Conservation (phyloP, 1,139 yeast genomes). For the Debaryomyces psychrophilus region DNA sequence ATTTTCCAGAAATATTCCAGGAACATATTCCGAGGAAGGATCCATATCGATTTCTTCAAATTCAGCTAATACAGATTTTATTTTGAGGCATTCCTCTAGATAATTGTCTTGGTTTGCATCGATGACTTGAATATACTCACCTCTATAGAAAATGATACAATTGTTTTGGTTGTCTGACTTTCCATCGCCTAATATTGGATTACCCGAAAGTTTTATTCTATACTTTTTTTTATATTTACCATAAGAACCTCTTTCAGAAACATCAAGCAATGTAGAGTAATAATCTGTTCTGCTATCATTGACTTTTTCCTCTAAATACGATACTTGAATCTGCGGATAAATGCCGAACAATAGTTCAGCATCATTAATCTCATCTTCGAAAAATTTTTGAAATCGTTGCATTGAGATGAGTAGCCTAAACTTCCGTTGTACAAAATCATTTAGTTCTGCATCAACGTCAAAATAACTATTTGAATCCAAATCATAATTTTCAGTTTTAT, state of each 20-base stretch:
- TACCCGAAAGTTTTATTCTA: slow-evolving; percentile 51
- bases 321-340: slow-evolving; percentile 50
- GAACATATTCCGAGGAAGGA: slow-evolving; percentile 34
- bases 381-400: slow-evolving; percentile 43
- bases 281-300: slow-evolving; percentile 28
- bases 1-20: slow-evolving; percentile 26
- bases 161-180: slow-evolving; percentile 61
- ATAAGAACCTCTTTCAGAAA: slow-evolving; percentile 38
- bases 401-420: slow-evolving; percentile 49
- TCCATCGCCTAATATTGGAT: slow-evolving; percentile 61
- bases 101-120: slow-evolving; percentile 64
- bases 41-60: slow-evolving; percentile 48
- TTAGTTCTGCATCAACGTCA: slow-evolving; percentile 20
- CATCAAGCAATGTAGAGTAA: slow-evolving; percentile 46
- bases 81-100: slow-evolving; percentile 56
- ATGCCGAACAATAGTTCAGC: slow-evolving; percentile 42
- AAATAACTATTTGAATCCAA: slow-evolving; percentile 16
- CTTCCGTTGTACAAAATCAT: slow-evolving; percentile 41
- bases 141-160: slow-evolving; percentile 51
- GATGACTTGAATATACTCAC: slow-evolving; percentile 56
- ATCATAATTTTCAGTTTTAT: slow-evolving; percentile 44
- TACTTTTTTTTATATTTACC: slow-evolving; percentile 47
- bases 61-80: slow-evolving; percentile 53
- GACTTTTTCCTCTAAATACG: slow-evolving; percentile 42
- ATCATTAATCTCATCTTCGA: slow-evolving; percentile 39